A percentile compares a stretch with the other conserved stretches of the same genome.
Conservation (phyloP, 257 asterid species). For the Mitragyna speciosa region DNA sequence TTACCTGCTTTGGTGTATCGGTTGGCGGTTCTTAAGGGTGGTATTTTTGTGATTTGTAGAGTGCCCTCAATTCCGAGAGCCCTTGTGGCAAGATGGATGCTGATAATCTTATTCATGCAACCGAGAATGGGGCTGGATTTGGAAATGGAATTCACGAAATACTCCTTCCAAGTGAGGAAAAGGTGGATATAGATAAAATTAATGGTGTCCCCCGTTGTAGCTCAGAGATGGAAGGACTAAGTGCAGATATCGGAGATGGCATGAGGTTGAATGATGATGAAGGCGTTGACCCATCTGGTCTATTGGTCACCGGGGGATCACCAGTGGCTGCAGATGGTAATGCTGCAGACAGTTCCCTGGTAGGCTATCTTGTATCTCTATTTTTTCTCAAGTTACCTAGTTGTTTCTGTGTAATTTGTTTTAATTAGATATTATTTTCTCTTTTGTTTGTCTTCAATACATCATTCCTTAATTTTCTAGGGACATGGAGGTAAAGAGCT, state of each 20-base stretch:
- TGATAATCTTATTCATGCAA: constrained; percentile 19
- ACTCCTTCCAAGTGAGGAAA: constrained; percentile 10
- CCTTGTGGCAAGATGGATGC: constrained; percentile 29
- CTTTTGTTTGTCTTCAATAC: not conserved
- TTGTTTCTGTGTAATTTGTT: not conserved
- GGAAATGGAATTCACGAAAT: constrained; percentile 32
- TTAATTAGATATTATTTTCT: not conserved
- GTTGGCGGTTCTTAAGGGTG: not conserved
- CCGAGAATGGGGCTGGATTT: constrained; percentile 33
- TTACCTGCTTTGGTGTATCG: constrained; percentile 8
- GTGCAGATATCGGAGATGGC: constrained; percentile 19
- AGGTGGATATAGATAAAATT: constrained; percentile 18
- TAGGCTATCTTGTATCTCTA: not conserved
- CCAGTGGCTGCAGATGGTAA: constrained; percentile 19
- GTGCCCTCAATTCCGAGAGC: not conserved
- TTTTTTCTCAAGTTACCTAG: not conserved
- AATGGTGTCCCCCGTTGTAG: constrained; percentile 27
- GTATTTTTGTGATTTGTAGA: constrained; percentile 1
- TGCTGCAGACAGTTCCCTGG: constrained; percentile 26
- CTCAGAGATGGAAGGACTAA: constrained; percentile 26
- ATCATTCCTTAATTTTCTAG: constrained; percentile 11
- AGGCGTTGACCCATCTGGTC: constrained; percentile 17
- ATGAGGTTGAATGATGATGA: constrained; percentile 22
- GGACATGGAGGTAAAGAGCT: constrained; percentile 22
- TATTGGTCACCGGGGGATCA: constrained; percentile 19